Evolutionary conservation across 2,329 filamentous ascomycete species (phyloP).

Genomic region (Calonectria pseudoturangicola): DNA sequence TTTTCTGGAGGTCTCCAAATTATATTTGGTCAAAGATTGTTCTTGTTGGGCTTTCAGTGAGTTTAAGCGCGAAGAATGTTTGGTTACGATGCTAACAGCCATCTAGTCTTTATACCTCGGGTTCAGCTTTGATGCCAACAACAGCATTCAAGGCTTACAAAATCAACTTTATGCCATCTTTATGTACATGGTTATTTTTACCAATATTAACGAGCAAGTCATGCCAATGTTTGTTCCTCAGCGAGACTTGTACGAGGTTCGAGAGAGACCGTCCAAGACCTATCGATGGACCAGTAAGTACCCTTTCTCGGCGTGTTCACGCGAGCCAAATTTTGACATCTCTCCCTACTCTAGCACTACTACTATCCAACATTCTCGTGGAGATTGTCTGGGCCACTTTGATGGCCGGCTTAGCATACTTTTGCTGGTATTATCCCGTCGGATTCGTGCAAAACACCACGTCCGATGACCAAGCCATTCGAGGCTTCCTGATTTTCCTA

Average conservation of each 20-base stretch:
- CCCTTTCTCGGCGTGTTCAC: accelerated
- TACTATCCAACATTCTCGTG: constrained; percentile 52
- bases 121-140: constrained; percentile 77
- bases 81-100: not conserved
- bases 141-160: constrained; percentile 76
- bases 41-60: constrained; percentile 48
- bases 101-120: constrained; percentile 75
- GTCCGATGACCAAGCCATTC: constrained; percentile 44
- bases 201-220: constrained; percentile 74
- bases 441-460: constrained; percentile 54
- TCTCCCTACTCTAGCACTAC: constrained; percentile 40
- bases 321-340: not conserved
- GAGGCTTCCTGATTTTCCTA: constrained; percentile 53
- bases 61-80: accelerated
- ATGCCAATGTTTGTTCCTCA: constrained; percentile 83
- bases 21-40: constrained; percentile 76
- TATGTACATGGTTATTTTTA: constrained; percentile 81
- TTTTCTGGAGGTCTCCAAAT: constrained; percentile 66
- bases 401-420: constrained; percentile 52
- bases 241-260: constrained; percentile 79
- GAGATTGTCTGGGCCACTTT: constrained; percentile 51
- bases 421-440: constrained; percentile 55
- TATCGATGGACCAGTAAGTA: constrained; percentile 64
- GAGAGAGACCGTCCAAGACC: constrained; percentile 79
- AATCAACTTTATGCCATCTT: constrained; percentile 82